Evolutionary conservation across 129 eudicot species (phyloP), one percentile per base, ranked within the genome.

Genomic region (Lactuca sativa): DNA sequence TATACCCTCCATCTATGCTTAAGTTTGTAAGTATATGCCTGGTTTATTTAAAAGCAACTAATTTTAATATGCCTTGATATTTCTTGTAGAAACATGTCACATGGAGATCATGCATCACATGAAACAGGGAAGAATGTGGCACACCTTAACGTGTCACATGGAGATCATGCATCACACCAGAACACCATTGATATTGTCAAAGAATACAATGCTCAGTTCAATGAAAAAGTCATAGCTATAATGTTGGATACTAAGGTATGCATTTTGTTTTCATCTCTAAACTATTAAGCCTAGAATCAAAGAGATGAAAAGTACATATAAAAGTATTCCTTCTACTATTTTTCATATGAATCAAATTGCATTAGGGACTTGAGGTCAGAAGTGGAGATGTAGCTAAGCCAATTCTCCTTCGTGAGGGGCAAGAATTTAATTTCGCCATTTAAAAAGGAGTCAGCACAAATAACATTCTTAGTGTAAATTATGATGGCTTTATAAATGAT

Each of bases 381-480:
- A 93, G 98, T 82, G 98, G 98, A 72, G 98, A 93, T 75, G 88
- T 93, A 69, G 87, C 97, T 52, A 77, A 89, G 74, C 97, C 98
- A n/a, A 62, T 93, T 56, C 51, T 81, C 48, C 95, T 93, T 14
- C 64, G 83, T 66, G 98, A 89, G 74, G 98, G 97, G 11, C 97
- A 93, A 76, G 98, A 93, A 54, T 93, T 93, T 76, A 85, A 80
- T 66, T 93, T n/a, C n/a, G n/a, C n/a, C n/a, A n/a, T n/a, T 58
- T 78, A 80, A 73, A 89, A 97, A 77, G 97, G 97, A 67, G 97
- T 93, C 74, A 81, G 88, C 84, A 85, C 90, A 58, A 80, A 78
- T 5, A 75, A 93, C 65, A 93, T 97, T 60, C 97, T 93, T 62
- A 93, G 98, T 74, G 98, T 93, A 58, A 93, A 93, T 69, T 93